These are phyloP conservation scores for Dioscorea zingiberensis DNA, from an alignment of 106 monocot genomes.

Conservation along the genomic window DNA sequence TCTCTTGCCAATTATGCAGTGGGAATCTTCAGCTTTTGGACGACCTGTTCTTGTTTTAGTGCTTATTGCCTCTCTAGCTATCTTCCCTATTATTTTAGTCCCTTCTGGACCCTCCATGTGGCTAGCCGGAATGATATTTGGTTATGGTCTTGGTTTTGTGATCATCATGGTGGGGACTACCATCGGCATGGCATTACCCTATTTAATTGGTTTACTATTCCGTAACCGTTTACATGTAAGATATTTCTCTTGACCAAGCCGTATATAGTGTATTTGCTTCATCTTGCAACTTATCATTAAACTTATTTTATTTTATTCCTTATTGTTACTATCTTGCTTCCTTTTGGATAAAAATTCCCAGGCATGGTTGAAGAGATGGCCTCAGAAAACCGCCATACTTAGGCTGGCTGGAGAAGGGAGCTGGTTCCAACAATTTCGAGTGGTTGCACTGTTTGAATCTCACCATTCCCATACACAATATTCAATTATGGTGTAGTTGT, in stretches of 20 bases:
- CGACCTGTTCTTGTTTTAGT: conserved; percentile 78
- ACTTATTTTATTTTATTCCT: not conserved
- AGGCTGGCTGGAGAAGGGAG: conserved; percentile 81
- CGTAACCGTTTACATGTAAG: conserved; percentile 84
- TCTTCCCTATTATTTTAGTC: conserved; percentile 78
- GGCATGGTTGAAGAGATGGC: conserved; percentile 91
- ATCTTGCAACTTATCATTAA: not conserved
- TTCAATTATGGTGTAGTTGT: conserved; percentile 88
- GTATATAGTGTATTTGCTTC: not conserved
- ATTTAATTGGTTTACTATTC: conserved; percentile 58
- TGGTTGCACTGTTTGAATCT: conserved; percentile 83
- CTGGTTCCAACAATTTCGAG: conserved; percentile 91
- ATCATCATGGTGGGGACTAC: conserved; percentile 95
- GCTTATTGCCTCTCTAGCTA: conserved; percentile 70
- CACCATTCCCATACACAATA: conserved; percentile 95
- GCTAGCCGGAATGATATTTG: conserved; percentile 98
- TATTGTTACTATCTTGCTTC: too few relatives aligned
- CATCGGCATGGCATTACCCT: conserved; percentile 84
- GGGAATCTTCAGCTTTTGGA: conserved; percentile 97
- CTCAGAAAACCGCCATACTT: conserved; percentile 63
- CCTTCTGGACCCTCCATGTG: conserved; percentile 99
- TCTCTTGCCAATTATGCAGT: conserved; percentile 78
- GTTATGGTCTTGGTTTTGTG: conserved; percentile 88
- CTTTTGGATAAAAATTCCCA: conserved; percentile 11
- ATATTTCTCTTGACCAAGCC: not conserved